Evolutionary conservation across 2,329 filamentous ascomycete genomes (phyloP).

Genomic region (Onygena corvina): DNA sequence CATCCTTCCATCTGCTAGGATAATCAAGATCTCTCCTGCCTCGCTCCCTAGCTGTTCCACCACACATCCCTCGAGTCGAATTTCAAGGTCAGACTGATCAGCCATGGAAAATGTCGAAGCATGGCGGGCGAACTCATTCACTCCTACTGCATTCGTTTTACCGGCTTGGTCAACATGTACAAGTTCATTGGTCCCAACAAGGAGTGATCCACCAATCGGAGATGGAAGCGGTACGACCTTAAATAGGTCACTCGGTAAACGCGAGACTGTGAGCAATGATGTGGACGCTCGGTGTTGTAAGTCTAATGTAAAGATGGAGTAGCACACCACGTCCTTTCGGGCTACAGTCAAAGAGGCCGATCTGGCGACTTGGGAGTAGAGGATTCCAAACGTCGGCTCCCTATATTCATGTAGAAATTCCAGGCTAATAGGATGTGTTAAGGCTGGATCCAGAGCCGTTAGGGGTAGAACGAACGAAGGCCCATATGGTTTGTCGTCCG

Average conservation of each 20-base stretch:
- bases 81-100: slow-evolving; percentile 69
- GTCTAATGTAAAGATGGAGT: slow-evolving; percentile 91
- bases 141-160: slow-evolving; percentile 80
- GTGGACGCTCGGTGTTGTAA: slow-evolving; percentile 88
- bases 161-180: slow-evolving; percentile 94
- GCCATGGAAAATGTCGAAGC: slow-evolving; percentile 71
- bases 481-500: slow-evolving; percentile 57
- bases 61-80: slow-evolving; percentile 70
- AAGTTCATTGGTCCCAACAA: slow-evolving; percentile 79
- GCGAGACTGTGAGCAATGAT: slow-evolving; percentile 72
- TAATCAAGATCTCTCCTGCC: slow-evolving; percentile 71
- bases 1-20: slow-evolving; percentile 63
- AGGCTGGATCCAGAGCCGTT: slow-evolving; percentile 71
- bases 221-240: slow-evolving; percentile 69
- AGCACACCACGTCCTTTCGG: slow-evolving; percentile 72
- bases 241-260: slow-evolving; percentile 77
- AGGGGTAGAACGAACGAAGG: slow-evolving; percentile 88
- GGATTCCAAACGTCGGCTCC: slow-evolving; percentile 90
- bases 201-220: slow-evolving; percentile 75
- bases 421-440: slow-evolving; percentile 82
- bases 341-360: slow-evolving; percentile 63
- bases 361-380: slow-evolving; percentile 62
- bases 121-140: slow-evolving; percentile 79
- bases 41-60: slow-evolving; percentile 66
- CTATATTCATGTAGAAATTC: slow-evolving; percentile 93